Base-by-base conservation (phyloP, 306 rosid species). In the Pyrus betulifolia region DNA sequence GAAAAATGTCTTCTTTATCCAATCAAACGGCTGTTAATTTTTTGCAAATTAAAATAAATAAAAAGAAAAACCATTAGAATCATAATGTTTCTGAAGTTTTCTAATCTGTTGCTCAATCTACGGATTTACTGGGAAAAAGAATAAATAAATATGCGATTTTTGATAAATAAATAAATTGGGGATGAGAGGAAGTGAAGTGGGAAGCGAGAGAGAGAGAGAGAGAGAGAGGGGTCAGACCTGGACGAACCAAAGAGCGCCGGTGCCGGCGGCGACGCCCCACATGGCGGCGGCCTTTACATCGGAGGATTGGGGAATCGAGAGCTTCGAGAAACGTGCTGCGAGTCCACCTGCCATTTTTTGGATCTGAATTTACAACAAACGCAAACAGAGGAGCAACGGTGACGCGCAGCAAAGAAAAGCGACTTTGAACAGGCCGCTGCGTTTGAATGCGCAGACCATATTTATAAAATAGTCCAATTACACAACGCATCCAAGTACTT, bases 181-280 rank as follows among this genome's bases (percentile, higher is more conserved):
- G 19, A 66, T 35, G 70, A n/a, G 46, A 17, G 14, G 35, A 67
- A 3, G 11, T 23, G 42, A n/a, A 3, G 57, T n/a, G 28, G n/a
- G 33, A 11, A 27, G 8, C 11, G 8, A 17, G 5, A 22, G 44
- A 33, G 38, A 33, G 38, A 19, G 72, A n/a, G 13, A 5, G 68
- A n/a, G n/a, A n/a, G n/a, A 4, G 31, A 4, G 40, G 40, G 22
- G 58, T 13, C 15, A n/a, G 33, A 86, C 92, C 92, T 90, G 88
- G 25, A 88, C 8, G 72, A 90, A 83, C 81, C 86, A 90, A 51
- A 90, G 91, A 67, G 88, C 92, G 21, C 85, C 88, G 57, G 91
- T 54, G 76, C 71, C 70, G 78, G 95, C 90, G 2, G 92, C 82
- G 22, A 88, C 88, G 18, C 92, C 91, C 95, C 92, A 90, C 84